phyloP scores from a whole-genome alignment of 306 rosid species.

The Sicyos baderoa region DNA sequence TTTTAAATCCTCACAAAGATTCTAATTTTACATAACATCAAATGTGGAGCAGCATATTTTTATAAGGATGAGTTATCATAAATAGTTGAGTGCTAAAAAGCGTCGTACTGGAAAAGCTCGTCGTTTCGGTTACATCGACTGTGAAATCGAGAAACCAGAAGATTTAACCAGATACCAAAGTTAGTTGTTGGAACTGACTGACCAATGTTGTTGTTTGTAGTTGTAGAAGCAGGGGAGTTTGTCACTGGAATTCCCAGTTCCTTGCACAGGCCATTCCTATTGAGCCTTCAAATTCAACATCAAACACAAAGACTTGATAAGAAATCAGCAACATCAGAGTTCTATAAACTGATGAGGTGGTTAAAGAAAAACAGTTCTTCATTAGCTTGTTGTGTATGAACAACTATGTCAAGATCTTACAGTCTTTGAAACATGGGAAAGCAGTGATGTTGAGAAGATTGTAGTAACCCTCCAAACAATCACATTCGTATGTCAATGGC shows the following conservation, averaged over 20 bases:
- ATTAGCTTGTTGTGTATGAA: slow-evolving; percentile 4
- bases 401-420: slow-evolving; percentile 37
- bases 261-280: slow-evolving; percentile 62
- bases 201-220: slow-evolving; percentile 25
- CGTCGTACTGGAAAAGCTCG: not conserved
- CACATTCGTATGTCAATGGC: slow-evolving; percentile 38
- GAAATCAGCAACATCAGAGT: not conserved
- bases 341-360: not conserved
- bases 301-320: not conserved
- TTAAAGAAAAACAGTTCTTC: not conserved
- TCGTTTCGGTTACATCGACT: too few species aligned
- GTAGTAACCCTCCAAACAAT: slow-evolving; percentile 47
- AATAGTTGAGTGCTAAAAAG: not conserved
- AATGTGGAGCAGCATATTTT: not conserved
- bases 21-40: too few species aligned
- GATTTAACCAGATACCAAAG: not conserved
- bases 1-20: too few species aligned
- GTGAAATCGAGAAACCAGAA: not conserved
- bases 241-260: slow-evolving; percentile 49
- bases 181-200: not conserved
- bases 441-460: slow-evolving; percentile 59
- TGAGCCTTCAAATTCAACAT: slow-evolving; percentile 42
- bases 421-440: slow-evolving; percentile 60
- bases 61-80: not conserved
- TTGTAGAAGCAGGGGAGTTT: slow-evolving; percentile 29